These are phyloP conservation scores for Acacia crassicarpa DNA, from an alignment of 306 rosid species.

Conservation along the genomic window DNA sequence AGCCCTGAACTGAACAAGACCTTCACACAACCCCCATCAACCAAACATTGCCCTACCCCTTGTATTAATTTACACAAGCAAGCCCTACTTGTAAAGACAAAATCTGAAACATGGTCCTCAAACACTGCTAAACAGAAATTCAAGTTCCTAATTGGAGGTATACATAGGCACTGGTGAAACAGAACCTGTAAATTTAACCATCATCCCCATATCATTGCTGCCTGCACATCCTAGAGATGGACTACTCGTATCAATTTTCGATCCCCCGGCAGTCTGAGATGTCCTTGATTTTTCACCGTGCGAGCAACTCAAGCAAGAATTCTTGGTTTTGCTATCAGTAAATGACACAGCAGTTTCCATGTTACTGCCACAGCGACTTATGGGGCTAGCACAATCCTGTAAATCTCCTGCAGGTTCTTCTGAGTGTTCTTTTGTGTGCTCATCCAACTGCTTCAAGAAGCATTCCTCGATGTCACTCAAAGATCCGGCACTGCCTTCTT, in stretches of 20 bases:
- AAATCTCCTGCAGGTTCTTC: slow-evolving; percentile 39
- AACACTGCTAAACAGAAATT: slow-evolving; percentile 24
- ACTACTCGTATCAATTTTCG: slow-evolving; percentile 38
- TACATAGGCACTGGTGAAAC: slow-evolving; percentile 39
- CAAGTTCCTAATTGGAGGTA: slow-evolving; percentile 40
- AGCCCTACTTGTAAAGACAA: slow-evolving; percentile 47
- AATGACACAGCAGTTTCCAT: slow-evolving; percentile 44
- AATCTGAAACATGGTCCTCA: slow-evolving; percentile 38
- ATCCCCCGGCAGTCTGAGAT: slow-evolving; percentile 32
- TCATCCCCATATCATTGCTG: slow-evolving; percentile 45
- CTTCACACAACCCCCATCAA: slow-evolving; percentile 44
- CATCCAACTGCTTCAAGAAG: slow-evolving; percentile 60
- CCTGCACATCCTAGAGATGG: slow-evolving; percentile 46
- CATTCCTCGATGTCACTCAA: slow-evolving; percentile 62
- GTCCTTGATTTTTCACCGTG: slow-evolving; percentile 42
- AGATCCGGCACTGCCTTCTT: slow-evolving; percentile 44
- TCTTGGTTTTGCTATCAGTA: slow-evolving; percentile 51
- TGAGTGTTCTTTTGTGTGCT: slow-evolving; percentile 38
- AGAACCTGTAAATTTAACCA: slow-evolving; percentile 40
- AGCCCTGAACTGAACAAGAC: slow-evolving; percentile 82
- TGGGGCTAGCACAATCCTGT: slow-evolving; percentile 41
- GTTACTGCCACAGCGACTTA: slow-evolving; percentile 44
- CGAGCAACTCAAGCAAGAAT: slow-evolving; percentile 42
- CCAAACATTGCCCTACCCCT: slow-evolving; percentile 44
- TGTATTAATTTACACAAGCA: slow-evolving; percentile 55